Evolutionary conservation across 2,329 filamentous ascomycete genomes (phyloP), one percentile per base, ranked within the genome.

Genomic region (Akanthomyces uredinophilus): DNA sequence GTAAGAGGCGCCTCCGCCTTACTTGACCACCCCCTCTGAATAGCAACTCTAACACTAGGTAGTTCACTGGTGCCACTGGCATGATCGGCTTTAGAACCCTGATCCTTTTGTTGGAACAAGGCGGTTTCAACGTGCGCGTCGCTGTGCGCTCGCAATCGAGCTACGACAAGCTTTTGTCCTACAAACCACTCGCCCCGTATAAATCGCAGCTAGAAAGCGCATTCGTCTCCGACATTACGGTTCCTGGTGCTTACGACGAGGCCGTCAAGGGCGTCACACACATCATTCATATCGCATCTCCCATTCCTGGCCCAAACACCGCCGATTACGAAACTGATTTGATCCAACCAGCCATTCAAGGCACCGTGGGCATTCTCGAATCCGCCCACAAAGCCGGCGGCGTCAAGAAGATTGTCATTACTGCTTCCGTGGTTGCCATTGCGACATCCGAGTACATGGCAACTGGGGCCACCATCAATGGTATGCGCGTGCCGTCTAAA

Each of bases 341-440:
- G n/a, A 66, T 76, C 16, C 62, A 68, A 20, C 72, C 75, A 1
- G 71, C 73, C 22, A 67, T 79, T 35, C 68, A 72, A 52, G 74
- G 73, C 22, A 78, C 74, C 0, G 56, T 71, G 4, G 68, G 68
- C 5, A 70, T 80, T 7, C 69, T 81, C 2, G 64, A 73, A 27
- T 70, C 76, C 0, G 78, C 77, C 1, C 50, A 68, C 18, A 73
- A 73, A 58, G 63, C 61, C 6, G 64, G 67, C 1, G 70, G 67
- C 0, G 70, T 81, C n/a, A 70, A 73, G 61, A 71, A 75, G 16
- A 66, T 81, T 10, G 73, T 80, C 20, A 75, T 81, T 55, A 80
- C 78, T 2, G 74, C 71, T 5, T 79, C 76, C 1, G 67, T 71
- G 14, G 67, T 64, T 1, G 69, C 72, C 43, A 57, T 70, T 8